phyloP scores from a whole-genome alignment of 805 yeast species.

The Starmerella vitae region DNA sequence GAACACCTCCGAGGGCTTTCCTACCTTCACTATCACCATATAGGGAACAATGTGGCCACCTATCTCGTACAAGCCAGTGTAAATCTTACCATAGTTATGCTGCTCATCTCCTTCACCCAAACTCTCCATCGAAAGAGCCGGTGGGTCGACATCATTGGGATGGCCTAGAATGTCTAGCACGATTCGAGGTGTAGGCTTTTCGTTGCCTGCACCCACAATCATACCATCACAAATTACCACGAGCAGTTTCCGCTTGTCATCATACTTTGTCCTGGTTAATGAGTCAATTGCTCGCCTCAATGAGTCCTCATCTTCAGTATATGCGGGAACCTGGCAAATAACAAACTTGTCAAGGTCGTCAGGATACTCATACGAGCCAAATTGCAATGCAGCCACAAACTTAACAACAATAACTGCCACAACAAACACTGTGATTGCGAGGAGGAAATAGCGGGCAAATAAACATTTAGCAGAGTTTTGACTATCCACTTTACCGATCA shows the following conservation, averaged over 20 bases:
- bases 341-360: conserved; percentile 31
- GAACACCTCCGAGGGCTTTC: conserved; percentile 44
- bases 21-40: conserved; percentile 44
- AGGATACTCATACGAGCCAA: conserved; percentile 26
- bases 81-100: conserved; percentile 50
- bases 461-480: conserved; percentile 29
- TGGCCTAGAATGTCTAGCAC: conserved; percentile 43
- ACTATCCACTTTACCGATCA: conserved; percentile 32
- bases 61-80: conserved; percentile 46
- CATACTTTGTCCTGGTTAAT: conserved; percentile 42
- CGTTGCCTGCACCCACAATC: conserved; percentile 51
- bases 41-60: conserved; percentile 45
- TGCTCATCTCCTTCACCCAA: conserved; percentile 49
- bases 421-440: conserved; percentile 30
- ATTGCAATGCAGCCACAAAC: conserved; percentile 32
- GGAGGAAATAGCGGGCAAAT: conserved; percentile 33
- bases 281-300: conserved; percentile 47
- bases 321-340: conserved; percentile 41
- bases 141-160: conserved; percentile 40
- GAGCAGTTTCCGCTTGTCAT: conserved; percentile 45
- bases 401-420: conserved; percentile 28
- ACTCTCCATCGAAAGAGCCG: conserved; percentile 41
- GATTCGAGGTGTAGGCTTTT: conserved; percentile 43
- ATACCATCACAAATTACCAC: conserved; percentile 49
- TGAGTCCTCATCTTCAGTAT: conserved; percentile 46